Base-by-base conservation (phyloP, 257 asterid species). In the Solanum neorickii region DNA sequence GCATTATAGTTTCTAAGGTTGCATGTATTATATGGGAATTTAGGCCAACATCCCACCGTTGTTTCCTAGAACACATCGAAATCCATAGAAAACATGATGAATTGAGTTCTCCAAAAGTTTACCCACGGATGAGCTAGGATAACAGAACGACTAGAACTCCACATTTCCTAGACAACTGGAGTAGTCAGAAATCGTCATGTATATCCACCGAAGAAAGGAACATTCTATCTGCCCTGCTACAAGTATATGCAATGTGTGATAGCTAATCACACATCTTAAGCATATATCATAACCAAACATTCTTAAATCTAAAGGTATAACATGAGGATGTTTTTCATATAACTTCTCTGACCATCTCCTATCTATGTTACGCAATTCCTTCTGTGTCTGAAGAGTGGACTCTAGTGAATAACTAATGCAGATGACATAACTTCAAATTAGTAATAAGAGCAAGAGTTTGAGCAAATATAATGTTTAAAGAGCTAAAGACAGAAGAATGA, bases 11-110 rank as follows among this genome's bases (percentile, higher is more conserved):
- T 83, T 90, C 90, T 85, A 78, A 72, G 86, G 86, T 83, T 92
- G 92, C 90, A 92, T 92, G 92, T 91, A 93, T 88, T 88, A 86
- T 86, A 93, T 89, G 86, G 86, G 92, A 91, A 91, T 92, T 92
- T 88, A 60, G 87, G 90, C 93, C 90, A 93, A 92, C 94, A 91
- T 90, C 90, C 94, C 69, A 83, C 87, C 87, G 60, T 91, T 72
- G 83, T 88, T 75, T 86, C 90, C 88, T 77, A 86, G 86, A 90
- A 23, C 62, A 84, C 90, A 83, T 91, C 90, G 82, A 87, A 44
- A 87, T 87, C 86, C 25, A 60, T 89, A 90, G 88, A 15, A 31
- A 73, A 82, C 88, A 25, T 86, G 65, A 74, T 72, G 84, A 11
- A 88, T 86, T 86, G 86, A 91, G 88, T 88, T 82, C 42, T 77